Conservation (phyloP, 345 rosid genomes). For the Microthlaspi erraticum region DNA sequence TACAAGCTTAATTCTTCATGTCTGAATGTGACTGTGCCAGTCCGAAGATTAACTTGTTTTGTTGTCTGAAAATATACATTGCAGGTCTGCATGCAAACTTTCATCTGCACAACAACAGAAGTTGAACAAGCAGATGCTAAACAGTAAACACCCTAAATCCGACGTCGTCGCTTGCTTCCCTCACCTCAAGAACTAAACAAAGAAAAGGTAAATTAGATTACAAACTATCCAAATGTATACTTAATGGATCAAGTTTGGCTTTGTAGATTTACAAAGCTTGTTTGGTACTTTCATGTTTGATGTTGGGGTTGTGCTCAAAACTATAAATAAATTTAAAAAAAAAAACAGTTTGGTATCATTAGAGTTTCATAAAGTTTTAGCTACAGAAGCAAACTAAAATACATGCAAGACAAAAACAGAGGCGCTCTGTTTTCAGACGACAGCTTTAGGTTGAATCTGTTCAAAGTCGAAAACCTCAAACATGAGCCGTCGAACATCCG, state of each 20-base stretch:
- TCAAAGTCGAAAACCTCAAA: slow-evolving; percentile 96
- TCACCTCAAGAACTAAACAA: slow-evolving; percentile 59
- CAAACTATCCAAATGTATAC: neutral
- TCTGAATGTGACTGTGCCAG: neutral
- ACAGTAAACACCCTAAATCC: slow-evolving; percentile 65
- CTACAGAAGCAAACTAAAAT: slow-evolving; percentile 31
- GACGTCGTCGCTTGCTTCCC: slow-evolving; percentile 58
- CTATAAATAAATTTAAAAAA: neutral
- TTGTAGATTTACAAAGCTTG: neutral
- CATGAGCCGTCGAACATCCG: slow-evolving; percentile 91
- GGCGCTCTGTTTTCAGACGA: slow-evolving; percentile 49
- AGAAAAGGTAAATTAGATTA: slow-evolving; percentile 11
- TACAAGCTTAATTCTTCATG: neutral
- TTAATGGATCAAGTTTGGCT: neutral
- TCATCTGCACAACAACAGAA: slow-evolving; percentile 67
- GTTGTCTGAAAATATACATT: slow-evolving; percentile 35
- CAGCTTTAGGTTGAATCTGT: slow-evolving; percentile 84
- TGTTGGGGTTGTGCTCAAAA: neutral
- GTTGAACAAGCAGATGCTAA: slow-evolving; percentile 74
- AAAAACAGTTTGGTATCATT: slow-evolving; percentile 18
- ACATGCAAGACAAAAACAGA: neutral
- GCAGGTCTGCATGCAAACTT: slow-evolving; percentile 83
- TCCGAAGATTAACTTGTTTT: neutral
- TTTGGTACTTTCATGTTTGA: slow-evolving; percentile 6
- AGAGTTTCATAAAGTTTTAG: neutral